Evolutionary conservation across 2,329 filamentous ascomycete genomes (phyloP), one percentile per base, ranked within the genome.

Genomic region (Aspergillus bombycis): DNA sequence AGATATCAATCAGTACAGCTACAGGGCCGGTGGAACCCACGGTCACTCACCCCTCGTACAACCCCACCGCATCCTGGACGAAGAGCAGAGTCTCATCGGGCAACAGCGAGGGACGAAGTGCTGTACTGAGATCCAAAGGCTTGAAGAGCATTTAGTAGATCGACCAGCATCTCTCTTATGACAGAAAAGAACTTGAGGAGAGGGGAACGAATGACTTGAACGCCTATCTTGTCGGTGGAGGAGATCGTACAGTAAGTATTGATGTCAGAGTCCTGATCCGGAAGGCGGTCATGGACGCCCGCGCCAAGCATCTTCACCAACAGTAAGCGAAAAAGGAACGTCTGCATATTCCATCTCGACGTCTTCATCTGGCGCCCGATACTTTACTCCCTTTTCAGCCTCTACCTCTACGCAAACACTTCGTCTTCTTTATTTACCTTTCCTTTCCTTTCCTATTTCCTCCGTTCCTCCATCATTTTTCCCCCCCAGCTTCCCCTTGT

Each of bases 11-110:
- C 55, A 62, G 68, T 28, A 43, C 58, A 50, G 36, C 41, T 56
- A 58, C 64, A 53, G 16, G 28, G 14, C 32, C 9, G 48, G 58
- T 72, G 36, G 41, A 63, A 53, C 38, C 54, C 58, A 52, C 50
- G 56, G 38, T 54, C 32, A 82, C 89, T 81, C 85, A 96, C 93
- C 95, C 95, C 85, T 98, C 93, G 82, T 99, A 99, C 66, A 99
- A 85, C 70, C 95, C 95, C 72, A 99, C 94, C 78, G 93, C 94
- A 84, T 98, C 94, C 82, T 98, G 94, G 63, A 99, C 94, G 81
- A 97, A 98, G 64, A 99, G 86, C 60, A 98, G 85, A 71, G 92
- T 91, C 86, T 99, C 95, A 84, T 97, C 95, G 74, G 93, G 91
- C 70, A 96, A 87, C 77, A 97, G 91, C 65, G 90, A 91, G 73